Evolutionary conservation across 225 moss, liverwort and hornwort species (phyloP), one percentile per base, ranked within the genome.

Genomic region (Straminergon stramineum): DNA sequence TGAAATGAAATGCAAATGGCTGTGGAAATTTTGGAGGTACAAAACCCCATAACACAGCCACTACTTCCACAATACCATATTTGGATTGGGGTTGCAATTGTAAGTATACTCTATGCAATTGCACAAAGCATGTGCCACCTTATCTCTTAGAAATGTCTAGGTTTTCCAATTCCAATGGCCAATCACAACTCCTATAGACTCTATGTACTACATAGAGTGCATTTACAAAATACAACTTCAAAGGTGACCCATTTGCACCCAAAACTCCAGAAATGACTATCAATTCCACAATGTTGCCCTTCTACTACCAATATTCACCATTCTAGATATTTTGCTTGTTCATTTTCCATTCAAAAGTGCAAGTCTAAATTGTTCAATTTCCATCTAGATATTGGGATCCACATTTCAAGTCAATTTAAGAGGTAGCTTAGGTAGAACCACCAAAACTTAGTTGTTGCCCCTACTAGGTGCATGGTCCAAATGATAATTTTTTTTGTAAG

Each of bases 101-200:
- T 5, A 13, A 9, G 9, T 9, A 0, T 14, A 12, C 1, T 52
- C 2, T 52, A 13, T 1, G 1, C 0, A 34, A 0, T 34, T 53
- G 5, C 9, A 37, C 6, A 37, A 23, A 35, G 10, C 6, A 37
- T 35, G 23, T 78, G 3, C 37, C 15, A 37, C 37, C 24, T 79
- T 37, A 9, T 24, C 2, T 4, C 6, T 55, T 15, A 7, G 2
- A 35, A 0, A 23, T 35, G 6, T 9, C 0, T 55, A 78, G 6
- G 24, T 0, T 24, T 15, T 22, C 2, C 4, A 37, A 56, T 6
- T 35, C 15, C 37, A 37, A 26, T 79, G 6, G 6, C 1, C 37
- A 37, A 78, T 56, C 4, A 37, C 15, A 56, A 56, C 6, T 23
- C 55, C 22, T 55, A 24, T 0, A 55, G 0, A 15, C 4, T 15